Evolutionary conservation across 441 rosid genomes (phyloP).

Genomic region (Flueggea neowawraea): DNA sequence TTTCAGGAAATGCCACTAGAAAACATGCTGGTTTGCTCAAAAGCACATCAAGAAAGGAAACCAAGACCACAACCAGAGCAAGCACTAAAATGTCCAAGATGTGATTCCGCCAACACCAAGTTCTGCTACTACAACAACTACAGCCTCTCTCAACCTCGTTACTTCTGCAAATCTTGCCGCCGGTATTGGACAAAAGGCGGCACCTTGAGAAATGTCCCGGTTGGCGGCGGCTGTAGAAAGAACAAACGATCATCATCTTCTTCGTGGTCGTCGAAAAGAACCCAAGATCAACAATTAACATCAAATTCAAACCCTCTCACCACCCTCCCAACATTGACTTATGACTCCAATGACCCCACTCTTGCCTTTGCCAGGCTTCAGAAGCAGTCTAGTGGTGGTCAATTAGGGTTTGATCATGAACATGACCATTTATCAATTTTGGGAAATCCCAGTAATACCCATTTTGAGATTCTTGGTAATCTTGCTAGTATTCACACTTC

Average conservation of each 20-base stretch:
- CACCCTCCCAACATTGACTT: constrained; percentile 32
- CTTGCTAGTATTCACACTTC: constrained; percentile 19
- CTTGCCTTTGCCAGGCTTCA: constrained; percentile 74
- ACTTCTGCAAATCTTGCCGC: constrained; percentile 91
- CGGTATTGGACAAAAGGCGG: constrained; percentile 98
- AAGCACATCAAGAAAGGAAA: constrained; percentile 48
- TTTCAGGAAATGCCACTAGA: constrained; percentile 56
- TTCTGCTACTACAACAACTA: constrained; percentile 98
- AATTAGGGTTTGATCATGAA: constrained; percentile 43
- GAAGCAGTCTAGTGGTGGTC: constrained; percentile 34
- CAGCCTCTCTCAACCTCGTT: constrained; percentile 90
- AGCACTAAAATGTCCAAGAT: constrained; percentile 75
- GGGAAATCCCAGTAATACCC: constrained; percentile 31
- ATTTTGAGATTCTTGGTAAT: constrained; percentile 35
- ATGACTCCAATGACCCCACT: constrained; percentile 56
- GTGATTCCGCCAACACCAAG: constrained; percentile 90
- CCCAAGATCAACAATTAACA: constrained; percentile 34
- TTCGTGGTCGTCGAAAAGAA: constrained; percentile 36
- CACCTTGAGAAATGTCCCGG: constrained; percentile 83
- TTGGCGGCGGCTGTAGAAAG: constrained; percentile 89
- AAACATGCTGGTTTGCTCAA: constrained; percentile 46
- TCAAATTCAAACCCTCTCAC: constrained; percentile 18
- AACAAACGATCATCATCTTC: constrained; percentile 64
- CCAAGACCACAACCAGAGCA: constrained; percentile 73
- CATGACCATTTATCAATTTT: constrained; percentile 33